These are phyloP conservation scores for Fusarium sp. DNA, from an alignment of 2,329 filamentous ascomycete genomes.

Conservation along the genomic window DNA sequence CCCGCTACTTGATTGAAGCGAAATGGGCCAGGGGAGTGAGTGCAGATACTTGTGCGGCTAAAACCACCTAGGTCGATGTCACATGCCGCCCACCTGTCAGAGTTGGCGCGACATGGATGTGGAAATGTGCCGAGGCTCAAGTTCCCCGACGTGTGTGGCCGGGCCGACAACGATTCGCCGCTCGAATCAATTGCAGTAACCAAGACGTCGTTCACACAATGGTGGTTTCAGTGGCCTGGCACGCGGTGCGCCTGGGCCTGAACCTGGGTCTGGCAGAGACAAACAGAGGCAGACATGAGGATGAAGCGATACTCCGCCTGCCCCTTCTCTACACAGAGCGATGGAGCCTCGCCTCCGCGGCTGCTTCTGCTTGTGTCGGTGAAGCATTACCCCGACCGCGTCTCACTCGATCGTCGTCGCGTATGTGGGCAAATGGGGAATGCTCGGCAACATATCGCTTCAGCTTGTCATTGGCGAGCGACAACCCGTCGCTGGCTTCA, in stretches of 20 bases:
- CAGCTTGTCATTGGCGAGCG: conserved; percentile 23
- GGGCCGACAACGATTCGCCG: conserved; percentile 25
- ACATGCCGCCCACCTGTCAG: conserved; percentile 27
- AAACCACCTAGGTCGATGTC: conserved; percentile 29
- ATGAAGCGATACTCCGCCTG: conserved; percentile 20
- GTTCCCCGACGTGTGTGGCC: conserved; percentile 1
- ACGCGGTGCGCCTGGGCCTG: neutral
- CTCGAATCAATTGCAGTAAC: conserved; percentile 10
- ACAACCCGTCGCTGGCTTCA: neutral
- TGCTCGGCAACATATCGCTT: conserved; percentile 5
- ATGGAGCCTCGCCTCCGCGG: conserved; percentile 17
- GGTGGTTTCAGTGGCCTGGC: conserved; percentile 32
- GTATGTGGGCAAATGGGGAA: conserved; percentile 17
- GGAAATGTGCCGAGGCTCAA: conserved; percentile 26
- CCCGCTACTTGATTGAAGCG: conserved; percentile 20
- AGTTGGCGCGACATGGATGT: conserved; percentile 11
- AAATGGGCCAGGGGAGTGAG: conserved; percentile 11
- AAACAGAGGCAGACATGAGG: conserved; percentile 2
- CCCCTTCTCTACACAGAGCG: conserved; percentile 10
- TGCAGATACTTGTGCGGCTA: conserved; percentile 19
- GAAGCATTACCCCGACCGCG: conserved; percentile 14
- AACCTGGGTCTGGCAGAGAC: neutral
- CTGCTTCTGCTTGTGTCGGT: conserved; percentile 4
- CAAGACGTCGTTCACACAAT: conserved; percentile 28
- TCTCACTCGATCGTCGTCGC: conserved; percentile 12